phyloP scores from a whole-genome alignment of 2,329 filamentous ascomycete species.

The Talaromyces funiculosus region DNA sequence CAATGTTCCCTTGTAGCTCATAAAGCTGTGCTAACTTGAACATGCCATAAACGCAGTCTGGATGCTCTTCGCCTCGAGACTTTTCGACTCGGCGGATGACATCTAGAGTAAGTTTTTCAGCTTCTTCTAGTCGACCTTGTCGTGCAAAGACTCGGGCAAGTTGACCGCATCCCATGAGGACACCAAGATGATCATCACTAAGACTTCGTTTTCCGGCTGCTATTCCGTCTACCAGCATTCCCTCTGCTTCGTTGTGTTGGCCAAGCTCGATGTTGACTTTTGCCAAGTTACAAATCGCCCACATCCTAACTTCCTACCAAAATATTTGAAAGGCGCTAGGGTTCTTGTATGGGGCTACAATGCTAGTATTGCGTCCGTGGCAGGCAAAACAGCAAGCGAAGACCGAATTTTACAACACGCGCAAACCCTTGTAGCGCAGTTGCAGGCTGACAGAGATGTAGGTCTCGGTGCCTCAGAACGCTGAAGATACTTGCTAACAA shows the following conservation, averaged over 20 bases:
- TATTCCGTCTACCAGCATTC: constrained; percentile 19
- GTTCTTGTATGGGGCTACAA: constrained; percentile 31
- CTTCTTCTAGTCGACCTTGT: constrained; percentile 16
- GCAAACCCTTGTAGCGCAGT: constrained; percentile 30
- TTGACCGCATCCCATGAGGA: constrained; percentile 19
- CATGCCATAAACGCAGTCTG: constrained; percentile 14
- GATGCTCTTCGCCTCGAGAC: constrained; percentile 17
- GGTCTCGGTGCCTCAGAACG: constrained; percentile 4
- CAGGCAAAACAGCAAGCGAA: constrained; percentile 22
- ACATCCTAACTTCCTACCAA: constrained; percentile 27
- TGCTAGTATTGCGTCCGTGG: constrained; percentile 20
- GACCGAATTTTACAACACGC: constrained; percentile 33
- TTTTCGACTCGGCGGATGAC: constrained; percentile 9
- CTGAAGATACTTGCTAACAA: constrained; percentile 11
- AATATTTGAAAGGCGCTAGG: constrained; percentile 24
- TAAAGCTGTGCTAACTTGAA: constrained; percentile 15
- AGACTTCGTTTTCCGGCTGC: constrained; percentile 20
- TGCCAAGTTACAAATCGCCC: constrained; percentile 28
- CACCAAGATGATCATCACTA: constrained; percentile 22
- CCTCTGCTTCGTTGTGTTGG: constrained; percentile 16
- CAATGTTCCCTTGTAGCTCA: constrained; percentile 8
- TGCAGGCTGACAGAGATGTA: constrained; percentile 30
- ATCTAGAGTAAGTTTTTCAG: constrained; percentile 11
- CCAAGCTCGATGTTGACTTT: constrained; percentile 24
- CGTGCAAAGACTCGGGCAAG: constrained; percentile 19